Percentiles rank a stretch among this genome's conserved stretches.
Evolutionary conservation across 2,329 filamentous ascomycete species (phyloP).

Genomic region (Fusarium siculi): DNA sequence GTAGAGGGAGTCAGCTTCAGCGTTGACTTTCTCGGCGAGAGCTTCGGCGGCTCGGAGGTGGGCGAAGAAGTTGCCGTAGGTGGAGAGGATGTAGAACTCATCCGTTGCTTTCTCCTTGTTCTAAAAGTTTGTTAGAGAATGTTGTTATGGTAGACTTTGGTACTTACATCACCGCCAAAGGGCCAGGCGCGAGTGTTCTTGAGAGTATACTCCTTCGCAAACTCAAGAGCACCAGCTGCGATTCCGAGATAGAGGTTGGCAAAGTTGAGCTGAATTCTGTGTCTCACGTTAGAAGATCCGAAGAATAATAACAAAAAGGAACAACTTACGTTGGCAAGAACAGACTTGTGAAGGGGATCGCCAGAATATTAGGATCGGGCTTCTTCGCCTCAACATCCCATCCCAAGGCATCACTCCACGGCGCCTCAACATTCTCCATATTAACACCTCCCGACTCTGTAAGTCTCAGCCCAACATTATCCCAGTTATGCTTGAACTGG

Average conservation of each 20-base stretch:
- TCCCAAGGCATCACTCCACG: constrained; percentile 5
- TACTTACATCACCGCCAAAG: constrained; percentile 66
- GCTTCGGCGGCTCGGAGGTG: constrained; percentile 69
- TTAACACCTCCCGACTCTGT: constrained; percentile 6
- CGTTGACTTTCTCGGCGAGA: constrained; percentile 66
- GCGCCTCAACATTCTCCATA: constrained; percentile 3
- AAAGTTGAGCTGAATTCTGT: constrained; percentile 12
- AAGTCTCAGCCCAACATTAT: constrained; percentile 8
- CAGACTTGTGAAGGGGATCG: not conserved
- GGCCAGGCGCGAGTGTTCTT: constrained; percentile 69
- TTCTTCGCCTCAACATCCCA: constrained; percentile 11
- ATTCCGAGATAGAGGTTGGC: constrained; percentile 10
- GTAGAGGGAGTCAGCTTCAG: constrained; percentile 60
- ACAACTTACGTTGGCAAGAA: not conserved
- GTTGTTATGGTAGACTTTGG: accelerated
- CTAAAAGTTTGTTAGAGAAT: constrained; percentile 13
- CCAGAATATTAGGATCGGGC: not conserved
- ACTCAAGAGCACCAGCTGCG: constrained; percentile 41
- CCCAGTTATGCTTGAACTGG: constrained; percentile 16
- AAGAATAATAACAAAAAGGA: accelerated
- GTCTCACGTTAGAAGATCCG: accelerated
- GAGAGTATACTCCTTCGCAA: constrained; percentile 65
- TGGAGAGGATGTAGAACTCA: constrained; percentile 73
- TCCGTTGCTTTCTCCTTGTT: constrained; percentile 67
- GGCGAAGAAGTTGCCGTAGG: constrained; percentile 73